Base-by-base conservation (phyloP, 2,329 filamentous ascomycete genomes). In the Madurella mycetomatis region DNA sequence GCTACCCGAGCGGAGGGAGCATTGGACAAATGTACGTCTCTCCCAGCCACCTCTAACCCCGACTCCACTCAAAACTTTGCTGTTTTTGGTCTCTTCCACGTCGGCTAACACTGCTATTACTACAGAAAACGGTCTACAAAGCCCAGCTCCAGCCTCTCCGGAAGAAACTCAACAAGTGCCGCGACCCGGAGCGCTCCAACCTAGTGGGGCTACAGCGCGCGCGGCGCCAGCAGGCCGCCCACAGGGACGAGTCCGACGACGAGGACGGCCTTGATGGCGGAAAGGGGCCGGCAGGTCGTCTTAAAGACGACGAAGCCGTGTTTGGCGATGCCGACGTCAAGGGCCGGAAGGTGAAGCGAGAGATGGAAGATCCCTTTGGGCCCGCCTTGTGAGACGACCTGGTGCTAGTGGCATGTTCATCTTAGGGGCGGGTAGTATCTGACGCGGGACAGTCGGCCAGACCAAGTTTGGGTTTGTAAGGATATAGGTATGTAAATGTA, bases 121-220 rank as follows among this genome's bases (percentile, higher is more conserved):
- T 41, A 41, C 62, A 64, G 70, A 75, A 60, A 66, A 66, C 58
- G 15, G 62, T 60, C 17, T 65, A 60, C 57, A 65, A 58, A 77
- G 74, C 70, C 70, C 58, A 80, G 77, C 53, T 72, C 67, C 53
- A 70, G 69, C 60, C 74, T 49, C 70, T 79, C 19, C 76, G 84
- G 61, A 81, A 81, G 41, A 91, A 90, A 67, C 74, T 92, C n/a
- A 83, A 81, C 56, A 82, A 79, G 62, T 92, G 88, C 62, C 77
- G 85, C 54, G 88, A 92, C 64, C 87, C 88, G 0, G 85, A 89
- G 62, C 83, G 88, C 53, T 82, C 80, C 42, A 86, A 92, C 67
- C 70, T 92, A 3, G 84, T 90, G 16, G 84, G 83, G 46, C 72
- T 88, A 48, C 85, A 88, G 63, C 79, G 80, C 59, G 81, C 83